Evolutionary conservation across 1,284 basidiomycete genomes (phyloP).

Genomic region (Ceratobasidium sp.): DNA sequence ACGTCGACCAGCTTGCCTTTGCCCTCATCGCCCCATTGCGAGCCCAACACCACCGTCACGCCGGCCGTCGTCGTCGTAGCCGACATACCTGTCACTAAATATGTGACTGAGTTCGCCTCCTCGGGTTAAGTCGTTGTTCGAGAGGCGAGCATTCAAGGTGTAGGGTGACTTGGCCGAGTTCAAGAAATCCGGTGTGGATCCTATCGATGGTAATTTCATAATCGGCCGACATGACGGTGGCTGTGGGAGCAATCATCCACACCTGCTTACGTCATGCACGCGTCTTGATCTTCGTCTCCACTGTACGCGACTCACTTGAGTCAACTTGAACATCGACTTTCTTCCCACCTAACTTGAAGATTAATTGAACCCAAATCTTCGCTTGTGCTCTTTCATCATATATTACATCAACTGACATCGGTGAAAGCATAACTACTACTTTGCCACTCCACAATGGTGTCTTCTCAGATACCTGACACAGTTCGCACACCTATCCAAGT

Average conservation of each 20-base stretch:
- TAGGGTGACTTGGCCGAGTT: neutral
- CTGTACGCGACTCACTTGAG: too few species aligned
- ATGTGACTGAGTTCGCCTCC: neutral
- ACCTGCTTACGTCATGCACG: conserved; percentile 23
- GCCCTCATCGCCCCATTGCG: conserved; percentile 97
- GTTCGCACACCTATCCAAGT: conserved; percentile 3
- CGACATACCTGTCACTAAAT: conserved; percentile 18
- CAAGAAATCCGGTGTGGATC: conserved; percentile 12
- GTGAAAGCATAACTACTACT: too few species aligned
- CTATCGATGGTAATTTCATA: conserved; percentile 37
- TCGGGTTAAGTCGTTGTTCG: neutral
- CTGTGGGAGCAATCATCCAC: neutral
- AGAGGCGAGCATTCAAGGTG: conserved; percentile 5
- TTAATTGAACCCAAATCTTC: too few species aligned
- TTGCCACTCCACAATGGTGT: neutral
- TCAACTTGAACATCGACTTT: too few species aligned
- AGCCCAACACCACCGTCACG: conserved; percentile 84
- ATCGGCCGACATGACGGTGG: conserved; percentile 24
- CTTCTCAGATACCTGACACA: conserved; percentile 11
- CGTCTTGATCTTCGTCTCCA: conserved; percentile 10
- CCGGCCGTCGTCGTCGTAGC: neutral
- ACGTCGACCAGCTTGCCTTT: conserved; percentile 98
- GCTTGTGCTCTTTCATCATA: too few species aligned
- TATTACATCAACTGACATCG: too few species aligned
- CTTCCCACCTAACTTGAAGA: too few species aligned